Conservation (phyloP, 139 green algal genomes). For the Chlorella sp. region DNA sequence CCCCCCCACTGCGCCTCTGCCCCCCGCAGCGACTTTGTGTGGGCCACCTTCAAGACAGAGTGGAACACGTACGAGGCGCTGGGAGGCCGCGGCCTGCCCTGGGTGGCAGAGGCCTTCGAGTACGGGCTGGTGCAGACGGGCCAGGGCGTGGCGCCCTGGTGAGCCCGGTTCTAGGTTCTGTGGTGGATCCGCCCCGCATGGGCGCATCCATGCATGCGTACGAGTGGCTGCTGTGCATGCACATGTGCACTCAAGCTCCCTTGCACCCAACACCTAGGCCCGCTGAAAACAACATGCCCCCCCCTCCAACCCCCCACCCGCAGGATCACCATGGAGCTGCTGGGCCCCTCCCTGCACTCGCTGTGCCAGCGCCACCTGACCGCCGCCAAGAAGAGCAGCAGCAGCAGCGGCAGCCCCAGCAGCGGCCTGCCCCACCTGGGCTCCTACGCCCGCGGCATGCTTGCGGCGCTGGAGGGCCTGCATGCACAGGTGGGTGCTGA, state of each 20-base stretch:
- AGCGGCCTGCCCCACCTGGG: background rate
- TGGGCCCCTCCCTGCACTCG: slow-evolving; percentile 27
- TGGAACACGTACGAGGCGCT: slow-evolving; percentile 23
- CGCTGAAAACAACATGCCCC: too few species aligned
- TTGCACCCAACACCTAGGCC: background rate
- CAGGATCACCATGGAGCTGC: slow-evolving; percentile 49
- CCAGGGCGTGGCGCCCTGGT: slow-evolving; percentile 24
- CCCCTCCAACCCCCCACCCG: background rate
- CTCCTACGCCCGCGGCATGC: slow-evolving; percentile 33
- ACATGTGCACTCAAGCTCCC: background rate
- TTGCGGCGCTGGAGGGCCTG: slow-evolving; percentile 47
- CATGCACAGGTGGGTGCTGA: background rate
- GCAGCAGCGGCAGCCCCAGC: too few species aligned
- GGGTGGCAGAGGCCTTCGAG: slow-evolving; percentile 18
- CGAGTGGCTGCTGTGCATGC: background rate
- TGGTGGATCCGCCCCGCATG: background rate
- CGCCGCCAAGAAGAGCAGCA: background rate
- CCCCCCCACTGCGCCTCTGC: background rate
- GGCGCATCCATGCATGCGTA: background rate
- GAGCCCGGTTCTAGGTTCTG: background rate
- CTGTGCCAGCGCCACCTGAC: background rate
- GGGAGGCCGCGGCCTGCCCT: background rate
- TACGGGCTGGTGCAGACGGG: background rate
- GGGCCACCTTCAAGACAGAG: slow-evolving; percentile 22
- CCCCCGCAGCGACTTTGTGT: slow-evolving; percentile 2